These are phyloP conservation scores for Tympanopsis confertula DNA, from an alignment of 2,329 filamentous ascomycete genomes.

Conservation along the genomic window DNA sequence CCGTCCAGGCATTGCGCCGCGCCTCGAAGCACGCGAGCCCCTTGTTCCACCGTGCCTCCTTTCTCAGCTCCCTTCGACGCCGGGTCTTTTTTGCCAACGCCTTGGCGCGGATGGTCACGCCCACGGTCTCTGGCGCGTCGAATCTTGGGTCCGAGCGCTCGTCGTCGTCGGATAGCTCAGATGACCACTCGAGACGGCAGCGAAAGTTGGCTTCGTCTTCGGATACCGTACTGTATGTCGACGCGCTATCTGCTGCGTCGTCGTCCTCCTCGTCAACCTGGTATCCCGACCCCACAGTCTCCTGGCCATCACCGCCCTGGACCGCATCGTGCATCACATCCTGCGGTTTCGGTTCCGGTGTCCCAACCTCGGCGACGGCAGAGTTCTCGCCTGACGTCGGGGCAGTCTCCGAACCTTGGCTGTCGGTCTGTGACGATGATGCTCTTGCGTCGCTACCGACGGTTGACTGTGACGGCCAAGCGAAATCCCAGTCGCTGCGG, in stretches of 20 bases:
- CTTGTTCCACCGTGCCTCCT: conserved; percentile 67
- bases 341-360: neutral
- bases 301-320: conserved; percentile 10
- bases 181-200: conserved; percentile 41
- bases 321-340: neutral
- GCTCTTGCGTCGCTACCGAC: conserved; percentile 1
- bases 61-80: conserved; percentile 42
- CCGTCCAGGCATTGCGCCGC: conserved; percentile 75
- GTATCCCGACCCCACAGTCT: conserved; percentile 8
- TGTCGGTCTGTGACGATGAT: too few relatives aligned
- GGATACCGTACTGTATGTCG: conserved; percentile 44
- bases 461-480: conserved; percentile 29
- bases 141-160: conserved; percentile 36
- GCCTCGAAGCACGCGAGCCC: conserved; percentile 71
- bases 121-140: conserved; percentile 35
- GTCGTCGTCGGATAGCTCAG: conserved; percentile 41
- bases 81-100: conserved; percentile 38
- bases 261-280: conserved; percentile 25
- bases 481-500: conserved; percentile 47
- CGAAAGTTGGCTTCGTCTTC: conserved; percentile 39
- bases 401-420: neutral
- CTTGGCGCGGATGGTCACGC: conserved; percentile 24
- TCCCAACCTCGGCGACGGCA: too few relatives aligned
- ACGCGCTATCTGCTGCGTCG: conserved; percentile 22
- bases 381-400: neutral